Evolutionary conservation across 148 eudicot genomes (phyloP), one percentile per base, ranked within the genome.

Genomic region (Oxyria digyna): DNA sequence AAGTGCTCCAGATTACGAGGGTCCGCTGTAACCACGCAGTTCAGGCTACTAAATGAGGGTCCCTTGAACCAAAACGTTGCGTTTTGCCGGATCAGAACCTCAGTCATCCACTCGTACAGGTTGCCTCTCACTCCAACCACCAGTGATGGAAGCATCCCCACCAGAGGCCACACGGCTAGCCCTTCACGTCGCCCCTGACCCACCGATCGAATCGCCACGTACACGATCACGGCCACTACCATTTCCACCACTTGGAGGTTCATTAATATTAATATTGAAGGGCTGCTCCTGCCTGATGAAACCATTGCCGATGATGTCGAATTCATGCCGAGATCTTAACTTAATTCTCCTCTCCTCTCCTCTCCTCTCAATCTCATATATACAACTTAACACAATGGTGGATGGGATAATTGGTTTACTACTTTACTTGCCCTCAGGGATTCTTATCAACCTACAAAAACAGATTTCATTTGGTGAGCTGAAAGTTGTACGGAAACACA

Each of bases 71-170:
- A 62, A 37, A 91, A 88, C 2, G 97, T 91, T 24, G 89, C 91
- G 7, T 79, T 85, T 27, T 79, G 84, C 5, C 74, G 69, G 38
- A 43, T 32, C 0, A 87, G 79, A 17, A 86, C 73, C 0, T 62
- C 69, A 0, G 89, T 72, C 12, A 91, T 78, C 95, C 91, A 91
- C 18, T 88, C 95, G 29, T 91, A 91, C 70, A 91, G 43, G 70
- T 91, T 72, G 0, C 33, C 45, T 4, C 67, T 79, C 8, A 91
- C 67, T 12, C 86, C 97, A 18, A 66, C 45, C 17, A 86, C 26
- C 71, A 91, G 74, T 0, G 97, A 91, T 1, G 97, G 97, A 40
- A 91, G 69, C 97, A 91, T 91, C 9, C 97, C 97, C 8, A 91
- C 68, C 0, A 91, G 32, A 0, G 97, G 97, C 95, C 95, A 91